Base-by-base conservation (phyloP, 805 yeast genomes). In the Candida chauliodis region DNA sequence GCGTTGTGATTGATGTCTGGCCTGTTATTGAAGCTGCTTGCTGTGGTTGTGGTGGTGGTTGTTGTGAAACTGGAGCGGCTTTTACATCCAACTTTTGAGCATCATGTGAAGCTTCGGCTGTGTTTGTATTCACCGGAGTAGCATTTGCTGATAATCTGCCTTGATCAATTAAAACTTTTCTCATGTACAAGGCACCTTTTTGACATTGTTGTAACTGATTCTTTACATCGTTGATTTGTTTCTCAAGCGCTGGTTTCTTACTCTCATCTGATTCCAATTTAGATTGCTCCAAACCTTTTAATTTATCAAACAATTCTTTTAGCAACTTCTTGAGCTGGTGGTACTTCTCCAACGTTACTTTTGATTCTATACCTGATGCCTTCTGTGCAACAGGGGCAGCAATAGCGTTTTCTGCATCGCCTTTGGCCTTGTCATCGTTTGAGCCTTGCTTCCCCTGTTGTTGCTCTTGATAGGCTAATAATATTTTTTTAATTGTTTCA, bases 401-500 rank as follows among this genome's bases (percentile, higher is more conserved):
- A 11, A 28, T 22, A 4, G 25, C 4, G 10, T 27, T 4, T 11
- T 15, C 15, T 17, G 7, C 15, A 13, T 13, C 3, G 3, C 13
- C 15, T 4, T 16, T 16, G 2, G 9, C n/a, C 4, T 28, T 20
- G 4, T 4, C n/a, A 2, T 34, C 27, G 8, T 11, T 11, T 3
- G 26, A 5, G 5, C 17, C 26, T n/a, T 26, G 26, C 40, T 44
- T 47, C 3, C 52, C 63, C 27, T 52, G 50, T 49, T 73, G 70
- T 46, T 75, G 76, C 13, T 66, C 67, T 43, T 72, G 76, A 49
- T 75, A 78, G 39, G 73, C 75, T 36, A 79, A 63, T 51, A 83
- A 65, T 23, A 82, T 66, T 31, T 75, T 75, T 53, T 78, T 81
- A 45, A 83, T 78, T 38, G 73, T 73, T 30, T 81, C 79, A 3